Evolutionary conservation across 179 eudicot species (phyloP), one percentile per base, ranked within the genome.

Genomic region (Drosera spatulata): DNA sequence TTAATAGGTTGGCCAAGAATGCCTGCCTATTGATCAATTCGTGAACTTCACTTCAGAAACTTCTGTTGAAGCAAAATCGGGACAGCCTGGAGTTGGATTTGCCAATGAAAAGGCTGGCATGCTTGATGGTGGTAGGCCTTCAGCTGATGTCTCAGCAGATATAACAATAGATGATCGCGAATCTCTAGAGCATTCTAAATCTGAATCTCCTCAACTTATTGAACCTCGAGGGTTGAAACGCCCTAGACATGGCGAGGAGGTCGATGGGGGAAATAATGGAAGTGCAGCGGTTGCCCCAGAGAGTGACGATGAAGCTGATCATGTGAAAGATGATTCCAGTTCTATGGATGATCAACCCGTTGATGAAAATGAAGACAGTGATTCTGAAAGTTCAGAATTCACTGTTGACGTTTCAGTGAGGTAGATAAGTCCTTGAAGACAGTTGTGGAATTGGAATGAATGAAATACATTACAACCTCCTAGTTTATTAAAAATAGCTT

Each of bases 351-450:
- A 63, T 55, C 64, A 70, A 43, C 53, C 63, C 60, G 33, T 22
- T 22, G 33, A 22, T 22, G 33, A 22, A 22, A 22, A 22, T 22
- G 33, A 22, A 22, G 99, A 85, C 60, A 80, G 87, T 62, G 83
- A 73, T 59, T 69, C 96, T 39, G 95, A 88, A 71, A 66, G 59
- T 68, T 82, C 98, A 43, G 94, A 83, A 68, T 79, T 66, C 64
- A 83, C 73, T 8, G 41, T 57, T 55, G 77, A 64, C 55, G 70
- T 67, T 54, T 64, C 82, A 40, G 67, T 71, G 68, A 88, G 96
- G 97, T 90, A 73, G 39, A 55, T 37, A 55, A 39, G 60, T 39
- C 59, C 59, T 10, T 49, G 59, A 62, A 55, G 15, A 7, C 3
- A 6, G 5, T 5, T 22, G 10, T 6, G 1, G 33, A 22, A 1